Conservation (phyloP, 2,329 filamentous ascomycete genomes). For the Zymoseptoria passerinii region DNA sequence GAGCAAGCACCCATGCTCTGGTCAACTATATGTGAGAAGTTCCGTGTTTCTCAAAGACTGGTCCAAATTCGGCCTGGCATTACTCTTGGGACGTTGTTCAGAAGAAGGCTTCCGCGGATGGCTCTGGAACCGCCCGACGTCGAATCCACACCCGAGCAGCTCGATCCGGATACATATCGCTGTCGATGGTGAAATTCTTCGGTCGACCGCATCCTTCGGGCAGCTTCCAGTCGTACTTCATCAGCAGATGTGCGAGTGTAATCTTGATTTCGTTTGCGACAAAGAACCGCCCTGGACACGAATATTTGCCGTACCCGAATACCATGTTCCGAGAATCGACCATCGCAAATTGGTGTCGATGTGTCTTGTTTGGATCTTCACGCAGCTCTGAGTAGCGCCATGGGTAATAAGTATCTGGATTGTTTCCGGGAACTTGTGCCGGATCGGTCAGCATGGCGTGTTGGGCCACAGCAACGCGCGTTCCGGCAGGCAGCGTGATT, state of each 20-base stretch:
- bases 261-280: slow-evolving; percentile 22
- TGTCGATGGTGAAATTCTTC: neutral
- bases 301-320: slow-evolving; percentile 21
- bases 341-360: neutral
- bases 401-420: neutral
- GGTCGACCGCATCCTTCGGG: slow-evolving; percentile 3
- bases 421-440: neutral
- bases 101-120: no score
- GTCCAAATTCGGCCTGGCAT: no score
- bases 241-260: slow-evolving; percentile 18
- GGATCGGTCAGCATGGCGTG: neutral
- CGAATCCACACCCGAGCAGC: neutral
- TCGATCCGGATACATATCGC: neutral
- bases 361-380: neutral
- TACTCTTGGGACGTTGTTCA: no score
- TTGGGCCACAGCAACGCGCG: neutral
- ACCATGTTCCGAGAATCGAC: slow-evolving; percentile 6
- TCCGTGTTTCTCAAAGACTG: no score
- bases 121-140: neutral
- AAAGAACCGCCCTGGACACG: slow-evolving; percentile 25
- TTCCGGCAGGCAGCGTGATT: neutral
- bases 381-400: neutral
- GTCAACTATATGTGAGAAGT: no score
- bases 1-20: no score
- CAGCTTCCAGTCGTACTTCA: slow-evolving; percentile 22